Base-by-base conservation (phyloP, 768 basidiomycete species). In the Mycena vulgaris region DNA sequence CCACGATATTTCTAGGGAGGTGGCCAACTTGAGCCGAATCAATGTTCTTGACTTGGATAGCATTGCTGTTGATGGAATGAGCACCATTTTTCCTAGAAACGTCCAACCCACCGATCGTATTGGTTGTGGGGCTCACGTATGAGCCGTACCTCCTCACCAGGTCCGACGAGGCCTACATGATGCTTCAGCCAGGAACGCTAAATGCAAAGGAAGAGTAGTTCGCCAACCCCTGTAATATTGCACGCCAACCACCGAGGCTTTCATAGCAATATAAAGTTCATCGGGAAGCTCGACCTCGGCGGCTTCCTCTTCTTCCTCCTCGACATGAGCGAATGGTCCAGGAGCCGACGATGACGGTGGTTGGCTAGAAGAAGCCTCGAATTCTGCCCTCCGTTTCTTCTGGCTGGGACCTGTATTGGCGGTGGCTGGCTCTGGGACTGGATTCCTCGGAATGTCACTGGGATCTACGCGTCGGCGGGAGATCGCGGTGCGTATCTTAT, bases 31-130 rank as follows among this genome's bases (percentile, higher is more conserved):
- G 92, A 16, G 81, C 81, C 1, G 85, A 83, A 2, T 86, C 84
- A 47, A 95, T 95, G 75, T 97, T 97, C 77, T 88, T 85, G 30
- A 96, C 95, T 82, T 94, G 89, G 28, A 95, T 91, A 2, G 93
- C 92, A 78, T 95, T 94, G 31, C 92, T 94, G 19, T 14, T 4
- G 53, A 62, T 21, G 31, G 31, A 10, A 5, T 53, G 1, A 56
- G 63, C 30, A 16, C n/a, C n/a, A n/a, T n/a, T 13, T 60, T 23
- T 21, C 37, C 23, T 63, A 9, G 25, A 39, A 23, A 28, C 17
- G 30, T 63, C 53, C 48, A n/a, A 73, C 80, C 47, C 74, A 91
- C 93, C 84, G 83, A 67, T 96, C 95, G 76, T 91, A 92, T 49
- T 30, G 69, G 76, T 95, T 95, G 0, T 19, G 62, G 0, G 94